Evolutionary conservation across 345 rosid species (phyloP).

Genomic region (Cardiospermum halicacabum): DNA sequence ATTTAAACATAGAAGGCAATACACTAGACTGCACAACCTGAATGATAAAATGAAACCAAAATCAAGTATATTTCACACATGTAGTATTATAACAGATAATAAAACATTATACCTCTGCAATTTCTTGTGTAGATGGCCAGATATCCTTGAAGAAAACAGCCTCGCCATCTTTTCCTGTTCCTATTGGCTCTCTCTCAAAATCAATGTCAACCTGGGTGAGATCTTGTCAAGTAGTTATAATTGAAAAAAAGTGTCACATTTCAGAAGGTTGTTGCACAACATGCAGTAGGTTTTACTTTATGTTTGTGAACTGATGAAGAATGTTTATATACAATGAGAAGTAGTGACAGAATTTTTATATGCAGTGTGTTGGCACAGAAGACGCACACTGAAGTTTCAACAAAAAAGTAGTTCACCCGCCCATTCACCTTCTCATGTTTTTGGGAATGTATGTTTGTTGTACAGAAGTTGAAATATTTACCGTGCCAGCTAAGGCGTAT

Average conservation of each 20-base stretch:
- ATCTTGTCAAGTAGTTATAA: constrained; percentile 1
- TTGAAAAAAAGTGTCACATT: neutral
- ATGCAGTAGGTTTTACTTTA: too few species aligned
- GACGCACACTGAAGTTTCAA: too few species aligned
- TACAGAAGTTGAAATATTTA: constrained; percentile 24
- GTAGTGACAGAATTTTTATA: too few species aligned
- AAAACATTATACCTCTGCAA: constrained; percentile 57
- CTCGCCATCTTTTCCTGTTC: constrained; percentile 75
- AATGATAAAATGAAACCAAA: constrained; percentile 13
- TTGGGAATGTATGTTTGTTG: too few species aligned
- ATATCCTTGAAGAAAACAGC: constrained; percentile 69
- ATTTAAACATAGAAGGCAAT: constrained; percentile 82
- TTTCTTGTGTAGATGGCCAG: constrained; percentile 84
- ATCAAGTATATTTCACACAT: constrained; percentile 4
- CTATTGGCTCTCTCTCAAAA: constrained; percentile 83
- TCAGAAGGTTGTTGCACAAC: too few species aligned
- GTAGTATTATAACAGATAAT: neutral
- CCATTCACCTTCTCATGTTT: too few species aligned
- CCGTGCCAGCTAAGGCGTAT: constrained; percentile 97
- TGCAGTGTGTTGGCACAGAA: too few species aligned
- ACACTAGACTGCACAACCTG: constrained; percentile 85
- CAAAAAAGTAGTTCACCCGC: too few species aligned
- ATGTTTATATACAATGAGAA: too few species aligned
- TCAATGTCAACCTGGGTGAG: constrained; percentile 75
- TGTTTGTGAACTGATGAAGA: too few species aligned